These are phyloP conservation scores for Brassica incana DNA, from an alignment of 345 rosid species.

Conservation along the genomic window DNA sequence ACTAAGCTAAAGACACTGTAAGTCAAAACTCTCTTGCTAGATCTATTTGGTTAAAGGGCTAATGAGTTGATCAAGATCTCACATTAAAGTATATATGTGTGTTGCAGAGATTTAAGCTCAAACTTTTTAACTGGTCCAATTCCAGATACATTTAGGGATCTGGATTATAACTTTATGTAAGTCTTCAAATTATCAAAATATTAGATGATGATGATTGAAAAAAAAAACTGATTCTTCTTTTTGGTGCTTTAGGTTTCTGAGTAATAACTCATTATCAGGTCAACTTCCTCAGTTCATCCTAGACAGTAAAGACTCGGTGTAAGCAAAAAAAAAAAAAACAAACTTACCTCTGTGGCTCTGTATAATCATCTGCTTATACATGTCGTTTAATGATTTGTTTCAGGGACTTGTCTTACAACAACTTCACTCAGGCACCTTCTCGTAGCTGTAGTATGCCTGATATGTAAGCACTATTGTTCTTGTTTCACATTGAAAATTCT, in stretches of 20 bases:
- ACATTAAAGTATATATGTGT: not conserved
- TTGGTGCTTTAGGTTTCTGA: constrained; percentile 57
- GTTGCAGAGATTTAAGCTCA: constrained; percentile 74
- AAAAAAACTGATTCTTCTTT: not conserved
- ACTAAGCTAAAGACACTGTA: constrained; percentile 45
- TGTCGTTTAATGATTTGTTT: not conserved
- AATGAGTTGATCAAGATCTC: not conserved
- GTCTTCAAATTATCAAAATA: not conserved
- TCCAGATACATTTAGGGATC: constrained; percentile 40
- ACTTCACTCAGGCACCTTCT: constrained; percentile 51
- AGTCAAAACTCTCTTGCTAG: constrained; percentile 36
- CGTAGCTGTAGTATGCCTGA: not conserved
- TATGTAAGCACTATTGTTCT: not conserved
- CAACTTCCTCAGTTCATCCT: constrained; percentile 55
- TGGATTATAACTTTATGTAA: constrained; percentile 47
- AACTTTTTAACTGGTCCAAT: constrained; percentile 61
- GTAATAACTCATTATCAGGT: constrained; percentile 74
- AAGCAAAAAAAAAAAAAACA: constrained; percentile 17
- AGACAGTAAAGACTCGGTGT: constrained; percentile 38
- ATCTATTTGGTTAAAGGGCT: constrained; percentile 1
- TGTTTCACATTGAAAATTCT: not conserved
- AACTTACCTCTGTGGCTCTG: not conserved
- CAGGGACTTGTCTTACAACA: constrained; percentile 94
- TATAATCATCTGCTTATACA: not conserved
- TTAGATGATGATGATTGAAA: not conserved